Base-by-base conservation (phyloP, 306 rosid genomes). In the Datisca glomerata region DNA sequence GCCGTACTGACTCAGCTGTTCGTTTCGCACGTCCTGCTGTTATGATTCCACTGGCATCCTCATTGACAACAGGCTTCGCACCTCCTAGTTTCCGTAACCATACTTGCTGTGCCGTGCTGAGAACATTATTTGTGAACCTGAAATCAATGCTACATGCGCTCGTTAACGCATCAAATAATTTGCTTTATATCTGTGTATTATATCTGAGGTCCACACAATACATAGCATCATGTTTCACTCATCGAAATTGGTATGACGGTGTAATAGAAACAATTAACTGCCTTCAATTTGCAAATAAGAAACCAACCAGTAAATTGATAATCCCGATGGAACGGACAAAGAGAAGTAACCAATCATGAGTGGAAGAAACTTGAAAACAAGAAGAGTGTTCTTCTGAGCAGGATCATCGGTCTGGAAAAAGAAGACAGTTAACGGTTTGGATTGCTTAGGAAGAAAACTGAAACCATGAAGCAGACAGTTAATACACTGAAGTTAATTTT, bases 321-420 rank as follows among this genome's bases (percentile, higher is more conserved):
- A 67, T 51, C 98, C 98, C 3, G 98, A 91, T 14, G 98, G 98
- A 54, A 91, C 98, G 43, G 98, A 91, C 51, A 91, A 65, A 32
- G 96, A 73, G 85, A 91, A 91, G 69, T 91, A 91, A 61, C 98
- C 98, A 28, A 91, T 91, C 98, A 91, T 84, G 72, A 91, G 86
- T 0, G 98, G 98, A 45, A 91, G 96, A 78, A 91, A 91, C 92
- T 91, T 91, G 66, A 91, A 71, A 64, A 77, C 56, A 55, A 91
- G 84, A 55, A 84, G 96, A 36, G 84, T 58, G 63, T 75, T 91
- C 72, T 91, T 91, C 62, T 91, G 98, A 51, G 73, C 7, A 54
- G 95, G 94, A 70, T 91, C 96, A 51, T 81, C 67, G 39, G 98
- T 77, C 98, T 84, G 95, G 49, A 54, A 75, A 78, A 66, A 63